Base-by-base conservation (phyloP, 169 alveolate genomes). In the Plasmodium gaboni region DNA sequence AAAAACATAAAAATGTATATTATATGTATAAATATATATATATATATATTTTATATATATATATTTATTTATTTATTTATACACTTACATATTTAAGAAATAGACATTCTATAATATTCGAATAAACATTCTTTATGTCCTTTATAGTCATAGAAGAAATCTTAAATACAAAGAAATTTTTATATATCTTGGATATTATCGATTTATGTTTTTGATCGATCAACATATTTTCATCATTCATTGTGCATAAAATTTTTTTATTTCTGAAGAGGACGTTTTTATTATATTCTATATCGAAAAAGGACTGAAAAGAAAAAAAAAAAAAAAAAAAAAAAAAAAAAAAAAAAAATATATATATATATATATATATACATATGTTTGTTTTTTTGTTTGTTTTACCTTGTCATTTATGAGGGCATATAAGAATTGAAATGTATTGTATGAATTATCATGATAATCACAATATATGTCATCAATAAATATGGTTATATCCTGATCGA, bases 81-180 rank as follows among this genome's bases (percentile, higher is more conserved):
- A 4, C 9, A 38, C 74, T 78, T 51, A 78, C 89, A 78, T 78
- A 78, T 78, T 78, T 78, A 17, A 64, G 67, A 72, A 78, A 78
- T n/a, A 78, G 22, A 17, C 68, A 38, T 28, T 78, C 89, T 28
- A 78, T 65, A 4, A 78, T 44, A 28, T 59, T 78, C 5, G 76
- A 78, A 57, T 78, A 78, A 46, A 78, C 46, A 1, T 13, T 15
- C 2, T 64, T 48, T 32, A 78, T 63, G 24, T 78, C 76, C 76
- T 44, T 17, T 10, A 46, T 26, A 1, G 59, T 55, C 48, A 78
- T 17, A 15, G 32, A 42, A 2, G 78, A 50, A 1, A 64, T 26
- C 10, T 78, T 65, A n/a, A 78, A 59, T 13, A 78, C 32, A 46
- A 78, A 65, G 12, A 78, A 63, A 44, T 65, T 32, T 9, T 32